These are phyloP conservation scores for Royoungia palumana DNA, from an alignment of 768 basidiomycete species.

Conservation along the genomic window DNA sequence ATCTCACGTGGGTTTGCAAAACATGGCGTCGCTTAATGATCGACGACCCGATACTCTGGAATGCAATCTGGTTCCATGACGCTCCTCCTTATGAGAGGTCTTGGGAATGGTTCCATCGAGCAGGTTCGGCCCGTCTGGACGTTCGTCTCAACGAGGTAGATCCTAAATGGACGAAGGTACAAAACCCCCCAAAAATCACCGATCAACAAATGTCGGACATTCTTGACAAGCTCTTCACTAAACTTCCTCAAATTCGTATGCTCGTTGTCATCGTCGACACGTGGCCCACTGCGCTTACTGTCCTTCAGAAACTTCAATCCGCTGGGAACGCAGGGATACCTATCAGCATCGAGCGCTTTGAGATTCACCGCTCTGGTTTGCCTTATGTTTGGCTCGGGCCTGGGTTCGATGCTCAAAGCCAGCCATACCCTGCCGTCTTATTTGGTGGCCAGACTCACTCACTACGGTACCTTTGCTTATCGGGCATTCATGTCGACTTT, in stretches of 20 bases:
- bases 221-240: conserved; percentile 48
- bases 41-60: conserved; percentile 55
- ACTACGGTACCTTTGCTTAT: conserved; percentile 51
- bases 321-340: conserved; percentile 33
- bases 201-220: conserved; percentile 43
- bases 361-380: conserved; percentile 56
- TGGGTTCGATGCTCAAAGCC: conserved; percentile 36
- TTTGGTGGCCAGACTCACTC: conserved; percentile 45
- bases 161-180: conserved; percentile 21
- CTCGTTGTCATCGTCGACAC: conserved; percentile 55
- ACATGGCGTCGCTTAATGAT: conserved; percentile 51
- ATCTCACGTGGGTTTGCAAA: conserved; percentile 57
- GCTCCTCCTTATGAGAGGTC: conserved; percentile 48
- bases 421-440: conserved; percentile 42
- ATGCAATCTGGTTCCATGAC: conserved; percentile 62
- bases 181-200: conserved; percentile 35
- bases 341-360: conserved; percentile 56
- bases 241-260: conserved; percentile 56
- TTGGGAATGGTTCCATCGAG: conserved; percentile 54
- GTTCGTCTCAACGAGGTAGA: conserved; percentile 54
- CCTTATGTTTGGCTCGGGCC: conserved; percentile 46
- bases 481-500: conserved; percentile 66
- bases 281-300: conserved; percentile 50
- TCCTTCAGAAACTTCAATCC: conserved; percentile 47
- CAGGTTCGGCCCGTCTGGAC: conserved; percentile 53